Evolutionary conservation across 1,284 basidiomycete species (phyloP).

Genomic region (Anthracocystis setariae): DNA sequence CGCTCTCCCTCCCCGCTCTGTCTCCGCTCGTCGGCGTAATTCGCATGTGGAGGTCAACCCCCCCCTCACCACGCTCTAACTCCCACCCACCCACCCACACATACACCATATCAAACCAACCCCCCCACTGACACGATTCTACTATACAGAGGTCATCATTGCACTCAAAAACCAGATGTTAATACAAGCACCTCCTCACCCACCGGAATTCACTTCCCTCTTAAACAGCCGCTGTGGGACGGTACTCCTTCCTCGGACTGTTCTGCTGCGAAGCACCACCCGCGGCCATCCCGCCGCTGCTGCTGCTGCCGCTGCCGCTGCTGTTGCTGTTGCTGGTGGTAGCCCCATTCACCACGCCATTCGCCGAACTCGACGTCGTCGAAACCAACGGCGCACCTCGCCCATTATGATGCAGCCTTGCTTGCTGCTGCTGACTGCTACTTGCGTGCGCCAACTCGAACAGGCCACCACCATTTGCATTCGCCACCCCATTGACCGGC

Average conservation of each 20-base stretch:
- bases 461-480: conserved; percentile 21
- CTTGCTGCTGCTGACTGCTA: conserved; percentile 45
- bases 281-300: not conserved
- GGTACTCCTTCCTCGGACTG: conserved; percentile 35
- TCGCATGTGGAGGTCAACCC: too few species aligned
- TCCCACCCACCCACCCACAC: too few species aligned
- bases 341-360: conserved; percentile 1
- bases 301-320: conserved; percentile 5
- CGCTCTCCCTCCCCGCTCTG: too few species aligned
- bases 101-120: too few species aligned
- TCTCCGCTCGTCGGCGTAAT: too few species aligned
- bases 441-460: conserved; percentile 33
- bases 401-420: conserved; percentile 40
- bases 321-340: not conserved
- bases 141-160: too few species aligned
- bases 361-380: conserved; percentile 10
- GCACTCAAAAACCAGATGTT: not conserved
- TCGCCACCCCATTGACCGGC: not conserved
- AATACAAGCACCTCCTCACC: not conserved
- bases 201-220: too few species aligned
- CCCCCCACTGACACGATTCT: too few species aligned
- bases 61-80: too few species aligned
- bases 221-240: conserved; percentile 40
- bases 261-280: conserved; percentile 14
- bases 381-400: conserved; percentile 39